Evolutionary conservation across 805 yeast genomes (phyloP).

Genomic region (Tetrapisispora pingtungensis): DNA sequence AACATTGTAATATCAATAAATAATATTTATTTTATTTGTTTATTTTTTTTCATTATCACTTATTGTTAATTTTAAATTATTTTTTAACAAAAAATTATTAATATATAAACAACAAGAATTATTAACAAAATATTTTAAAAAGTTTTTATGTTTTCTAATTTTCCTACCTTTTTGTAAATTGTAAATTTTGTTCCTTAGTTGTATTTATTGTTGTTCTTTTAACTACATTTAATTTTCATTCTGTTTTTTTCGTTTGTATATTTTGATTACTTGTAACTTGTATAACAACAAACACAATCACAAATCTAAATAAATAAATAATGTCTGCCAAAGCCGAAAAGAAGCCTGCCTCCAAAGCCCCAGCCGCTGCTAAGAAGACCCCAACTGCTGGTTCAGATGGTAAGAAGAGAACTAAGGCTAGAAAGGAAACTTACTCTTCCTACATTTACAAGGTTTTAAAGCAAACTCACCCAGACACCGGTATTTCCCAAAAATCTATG

Average conservation of each 20-base stretch:
- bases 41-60: too few species aligned
- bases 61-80: too few species aligned
- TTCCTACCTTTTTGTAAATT: neutral
- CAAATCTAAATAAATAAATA: constrained; percentile 19
- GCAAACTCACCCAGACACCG: constrained; percentile 99
- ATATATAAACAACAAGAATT: constrained; percentile 1
- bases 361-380: constrained; percentile 83
- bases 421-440: constrained; percentile 97
- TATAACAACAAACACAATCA: neutral
- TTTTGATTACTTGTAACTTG: neutral
- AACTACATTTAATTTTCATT: too few species aligned
- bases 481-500: constrained; percentile 98
- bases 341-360: constrained; percentile 79
- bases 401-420: constrained; percentile 89
- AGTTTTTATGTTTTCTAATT: neutral
- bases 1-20: too few species aligned
- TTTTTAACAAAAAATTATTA: neutral
- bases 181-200: too few species aligned
- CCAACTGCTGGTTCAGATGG: constrained; percentile 65
- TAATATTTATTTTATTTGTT: too few species aligned
- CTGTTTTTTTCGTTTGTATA: neutral
- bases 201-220: too few species aligned
- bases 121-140: neutral
- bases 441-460: constrained; percentile 97
- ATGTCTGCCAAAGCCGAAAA: constrained; percentile 55